A percentile compares a stretch with the other conserved stretches of the same genome.
These are phyloP conservation scores for Gastrolobium villosum DNA, from an alignment of 306 rosid species.

Conservation along the genomic window DNA sequence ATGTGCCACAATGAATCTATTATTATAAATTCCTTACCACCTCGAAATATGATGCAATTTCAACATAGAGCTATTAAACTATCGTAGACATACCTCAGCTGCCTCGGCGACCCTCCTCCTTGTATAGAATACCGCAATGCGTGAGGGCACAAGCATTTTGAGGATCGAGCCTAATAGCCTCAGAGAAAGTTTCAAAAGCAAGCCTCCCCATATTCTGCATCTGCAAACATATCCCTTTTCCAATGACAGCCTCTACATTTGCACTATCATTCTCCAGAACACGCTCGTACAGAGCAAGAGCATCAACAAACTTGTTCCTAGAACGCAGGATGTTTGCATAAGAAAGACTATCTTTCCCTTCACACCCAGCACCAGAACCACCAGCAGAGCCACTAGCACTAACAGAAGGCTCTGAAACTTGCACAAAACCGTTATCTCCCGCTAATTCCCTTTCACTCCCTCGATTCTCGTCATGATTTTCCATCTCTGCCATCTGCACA, in stretches of 20 bases:
- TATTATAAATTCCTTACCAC: too few relatives aligned
- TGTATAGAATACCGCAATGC: conserved; percentile 82
- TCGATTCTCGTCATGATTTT: conserved; percentile 51
- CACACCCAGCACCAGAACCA: conserved; percentile 45
- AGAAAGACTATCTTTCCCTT: conserved; percentile 68
- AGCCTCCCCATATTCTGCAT: conserved; percentile 84
- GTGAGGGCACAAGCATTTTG: conserved; percentile 81
- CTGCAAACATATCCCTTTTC: conserved; percentile 88
- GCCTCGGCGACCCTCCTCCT: conserved; percentile 93
- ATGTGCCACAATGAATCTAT: background rate
- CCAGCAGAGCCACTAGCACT: conserved; percentile 53
- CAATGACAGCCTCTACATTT: conserved; percentile 81
- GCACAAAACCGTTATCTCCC: conserved; percentile 74
- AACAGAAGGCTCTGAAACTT: conserved; percentile 59
- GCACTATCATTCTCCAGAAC: conserved; percentile 66
- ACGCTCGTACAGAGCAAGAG: conserved; percentile 73
- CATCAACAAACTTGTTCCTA: conserved; percentile 85
- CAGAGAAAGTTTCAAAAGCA: conserved; percentile 76
- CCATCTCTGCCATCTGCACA: conserved; percentile 66
- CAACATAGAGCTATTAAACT: conserved; percentile 13
- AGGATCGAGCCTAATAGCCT: conserved; percentile 79
- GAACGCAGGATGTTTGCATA: conserved; percentile 82
- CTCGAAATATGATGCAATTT: background rate
- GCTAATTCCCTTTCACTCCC: conserved; percentile 58
- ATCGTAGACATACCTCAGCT: conserved; percentile 75